These are phyloP conservation scores for Epichloe aotearoae DNA, from an alignment of 2,329 filamentous ascomycete species.

Conservation along the genomic window DNA sequence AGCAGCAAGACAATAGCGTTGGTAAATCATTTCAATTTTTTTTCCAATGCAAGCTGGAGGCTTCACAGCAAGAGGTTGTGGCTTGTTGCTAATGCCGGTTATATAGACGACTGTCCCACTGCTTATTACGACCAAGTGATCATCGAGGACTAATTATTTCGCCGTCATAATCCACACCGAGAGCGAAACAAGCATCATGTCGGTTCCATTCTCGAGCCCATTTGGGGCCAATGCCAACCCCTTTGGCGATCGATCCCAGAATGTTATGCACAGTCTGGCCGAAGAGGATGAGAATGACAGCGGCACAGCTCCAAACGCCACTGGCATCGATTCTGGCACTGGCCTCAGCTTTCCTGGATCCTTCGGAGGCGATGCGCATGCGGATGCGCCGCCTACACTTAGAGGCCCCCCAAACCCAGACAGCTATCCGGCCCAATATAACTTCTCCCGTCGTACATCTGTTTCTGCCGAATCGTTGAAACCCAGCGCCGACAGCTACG, in stretches of 20 bases:
- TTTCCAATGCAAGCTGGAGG: background rate
- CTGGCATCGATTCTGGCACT: constrained; percentile 28
- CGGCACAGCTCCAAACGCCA: constrained; percentile 44
- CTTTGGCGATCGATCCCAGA: constrained; percentile 41
- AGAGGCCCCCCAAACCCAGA: constrained; percentile 45
- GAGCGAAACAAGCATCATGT: constrained; percentile 35
- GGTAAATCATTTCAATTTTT: background rate
- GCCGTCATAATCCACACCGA: background rate
- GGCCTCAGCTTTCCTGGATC: constrained; percentile 34
- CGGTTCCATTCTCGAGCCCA: constrained; percentile 65
- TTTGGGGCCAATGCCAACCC: constrained; percentile 58
- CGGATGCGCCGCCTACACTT: constrained; percentile 32
- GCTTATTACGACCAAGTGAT: background rate
- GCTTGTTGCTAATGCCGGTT: background rate
- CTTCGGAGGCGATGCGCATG: constrained; percentile 39
- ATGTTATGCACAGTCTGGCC: constrained; percentile 43
- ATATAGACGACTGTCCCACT: background rate
- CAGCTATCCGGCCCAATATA: constrained; percentile 83
- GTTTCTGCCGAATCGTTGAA: constrained; percentile 95
- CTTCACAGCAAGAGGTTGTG: background rate
- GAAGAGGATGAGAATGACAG: constrained; percentile 75
- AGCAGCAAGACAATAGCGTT: background rate
- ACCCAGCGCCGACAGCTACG: constrained; percentile 67
- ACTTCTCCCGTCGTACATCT: constrained; percentile 83
- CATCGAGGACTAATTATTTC: too few species aligned